Base-by-base conservation (phyloP, 441 rosid species). In the Syzygium syzygioides region DNA sequence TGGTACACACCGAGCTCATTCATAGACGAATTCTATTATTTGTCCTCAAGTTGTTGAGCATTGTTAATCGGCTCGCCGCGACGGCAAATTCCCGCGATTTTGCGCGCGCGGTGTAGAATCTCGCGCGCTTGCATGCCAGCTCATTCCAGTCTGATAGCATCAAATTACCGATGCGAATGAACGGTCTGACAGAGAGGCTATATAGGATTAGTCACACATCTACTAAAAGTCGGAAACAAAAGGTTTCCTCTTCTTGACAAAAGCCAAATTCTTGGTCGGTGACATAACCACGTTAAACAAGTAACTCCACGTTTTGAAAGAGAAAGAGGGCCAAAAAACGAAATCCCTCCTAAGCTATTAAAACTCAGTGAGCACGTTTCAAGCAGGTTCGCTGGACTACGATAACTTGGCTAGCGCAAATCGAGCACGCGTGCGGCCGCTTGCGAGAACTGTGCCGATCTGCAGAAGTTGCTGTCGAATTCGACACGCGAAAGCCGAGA, bases 391-490 rank as follows among this genome's bases (percentile, higher is more conserved):
- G 41, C 41, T 5, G 5, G 41, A 1, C 41, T 37, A 37, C 41
- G 41, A 4, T 37, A 37, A 57, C 6, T 57, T 57, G 3, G 14
- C 14, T 1, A 64, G 6, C 7, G 6, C 7, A 66, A 18, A 66
- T 66, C 32, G 25, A 18, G 41, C 41, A 5, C 5, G 41, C 41
- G 41, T 37, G 41, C 41, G 5, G 5, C 41, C 0, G 0, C 14
- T 68, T 18, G 19, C 19, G 8, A 68, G 8, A 68, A 7, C 79
- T 18, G 18, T 0, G 0, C 0, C 2, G 2, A 68, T 34, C 5
- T 2, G 15, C 4, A 34, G 1, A 34, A 68, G 41, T 41, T 41
- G 9, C 45, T 7, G 1, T 41, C 45, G 45, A 7, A 7, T 7
- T 41, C 45, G 9, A 7, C 2, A 9, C 1, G 25, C 28, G 5